phyloP scores from a whole-genome alignment of 192 early-diverging fungal species.

The Linnemannia zychae region DNA sequence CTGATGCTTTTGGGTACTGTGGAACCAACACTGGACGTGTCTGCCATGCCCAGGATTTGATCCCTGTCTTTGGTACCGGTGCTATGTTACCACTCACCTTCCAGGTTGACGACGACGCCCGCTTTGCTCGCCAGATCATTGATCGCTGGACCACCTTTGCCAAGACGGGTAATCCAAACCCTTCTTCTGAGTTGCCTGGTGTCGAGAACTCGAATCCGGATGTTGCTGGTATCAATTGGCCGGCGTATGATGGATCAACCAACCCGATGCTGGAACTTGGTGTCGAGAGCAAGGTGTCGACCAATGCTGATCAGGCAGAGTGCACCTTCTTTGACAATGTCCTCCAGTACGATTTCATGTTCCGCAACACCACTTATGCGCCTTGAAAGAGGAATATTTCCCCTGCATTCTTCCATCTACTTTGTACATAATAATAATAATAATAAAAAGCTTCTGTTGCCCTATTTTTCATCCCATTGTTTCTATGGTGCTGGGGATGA shows the following conservation, averaged over 20 bases:
- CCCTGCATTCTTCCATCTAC: background rate
- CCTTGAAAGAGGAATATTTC: background rate
- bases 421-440: no score
- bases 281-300: background rate
- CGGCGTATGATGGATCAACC: background rate
- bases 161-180: constrained; percentile 47
- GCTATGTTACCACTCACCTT: background rate
- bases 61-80: constrained; percentile 12
- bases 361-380: background rate
- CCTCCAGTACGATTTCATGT: background rate
- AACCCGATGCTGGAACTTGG: constrained; percentile 8
- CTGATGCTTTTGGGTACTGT: constrained; percentile 7
- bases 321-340: background rate
- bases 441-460: no score
- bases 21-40: constrained; percentile 12
- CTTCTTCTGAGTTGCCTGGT: background rate
- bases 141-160: constrained; percentile 37
- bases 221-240: background rate
- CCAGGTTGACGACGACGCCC: constrained; percentile 31
- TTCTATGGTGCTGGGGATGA: no score
- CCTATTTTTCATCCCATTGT: no score
- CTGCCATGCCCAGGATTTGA: constrained; percentile 31
- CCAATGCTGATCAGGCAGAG: background rate
- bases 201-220: constrained; percentile 14
- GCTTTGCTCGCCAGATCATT: constrained; percentile 39